Conservation (phyloP, 495 filamentous ascomycete genomes). For the Penicillium longicatenatum region DNA sequence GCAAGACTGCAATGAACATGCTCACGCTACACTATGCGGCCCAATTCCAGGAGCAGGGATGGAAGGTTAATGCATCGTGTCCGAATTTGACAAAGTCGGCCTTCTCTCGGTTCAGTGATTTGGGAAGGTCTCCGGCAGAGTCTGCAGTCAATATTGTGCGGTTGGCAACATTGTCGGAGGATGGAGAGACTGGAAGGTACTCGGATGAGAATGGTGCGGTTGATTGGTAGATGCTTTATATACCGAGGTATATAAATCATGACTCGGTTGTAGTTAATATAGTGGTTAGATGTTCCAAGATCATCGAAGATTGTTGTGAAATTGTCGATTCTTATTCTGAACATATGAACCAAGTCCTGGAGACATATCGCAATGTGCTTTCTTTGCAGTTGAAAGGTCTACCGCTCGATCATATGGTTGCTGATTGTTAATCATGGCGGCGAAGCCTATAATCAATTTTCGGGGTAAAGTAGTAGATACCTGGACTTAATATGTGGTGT, state of each 20-base stretch:
- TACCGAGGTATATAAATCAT: not conserved
- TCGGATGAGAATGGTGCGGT: constrained; percentile 26
- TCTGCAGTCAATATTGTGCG: constrained; percentile 30
- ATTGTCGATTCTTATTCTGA: too few relatives aligned
- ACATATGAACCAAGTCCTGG: too few relatives aligned
- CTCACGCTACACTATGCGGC: constrained; percentile 30
- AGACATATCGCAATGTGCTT: not conserved
- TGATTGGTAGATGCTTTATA: constrained; percentile 19
- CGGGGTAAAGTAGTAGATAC: constrained; percentile 16
- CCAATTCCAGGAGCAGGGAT: constrained; percentile 23
- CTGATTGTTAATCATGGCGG: too few relatives aligned
- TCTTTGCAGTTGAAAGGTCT: too few relatives aligned
- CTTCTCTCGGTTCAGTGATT: constrained; percentile 18
- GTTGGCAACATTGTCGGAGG: constrained; percentile 23
- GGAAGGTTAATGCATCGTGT: constrained; percentile 32
- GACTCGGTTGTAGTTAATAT: not conserved
- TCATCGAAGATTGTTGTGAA: too few relatives aligned
- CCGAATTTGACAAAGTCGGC: constrained; percentile 28
- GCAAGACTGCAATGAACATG: constrained; percentile 47
- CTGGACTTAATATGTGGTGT: not conserved
- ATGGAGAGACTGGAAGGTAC: constrained; percentile 27
- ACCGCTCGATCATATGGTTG: too few relatives aligned
- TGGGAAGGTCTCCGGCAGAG: constrained; percentile 21
- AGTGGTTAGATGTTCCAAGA: not conserved
- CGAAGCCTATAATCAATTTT: not conserved